Base-by-base conservation (phyloP, 495 filamentous ascomycete genomes). In the Trichoderma asperelloides region DNA sequence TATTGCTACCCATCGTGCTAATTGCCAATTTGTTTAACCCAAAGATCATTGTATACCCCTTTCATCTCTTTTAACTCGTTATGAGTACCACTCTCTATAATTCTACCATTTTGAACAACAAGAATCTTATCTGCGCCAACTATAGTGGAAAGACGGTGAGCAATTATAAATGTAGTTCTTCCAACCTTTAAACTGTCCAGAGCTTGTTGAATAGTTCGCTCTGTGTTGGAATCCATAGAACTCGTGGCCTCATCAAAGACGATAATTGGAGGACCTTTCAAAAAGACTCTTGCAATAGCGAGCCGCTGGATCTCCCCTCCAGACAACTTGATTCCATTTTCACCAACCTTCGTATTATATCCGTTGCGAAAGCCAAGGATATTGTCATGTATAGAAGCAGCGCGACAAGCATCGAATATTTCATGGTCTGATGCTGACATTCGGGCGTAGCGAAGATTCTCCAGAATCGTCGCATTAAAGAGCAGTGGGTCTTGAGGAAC, bases 271-370 rank as follows among this genome's bases (percentile, higher is more conserved):
- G 95, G 94, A 70, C 96, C 89, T 77, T 98, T 98, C 63, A 98
- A 81, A 67, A 98, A 96, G 16, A 95, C 96, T 47, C 95, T 88
- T 60, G 95, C 95, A 73, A 98, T 98, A 12, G 94, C 94, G 45
- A 98, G 92, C 40, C 95, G 90, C 76, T 98, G 95, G 77, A 96
- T 96, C 78, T 98, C 95, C 40, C 95, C 95, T 21, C 95, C 95
- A 63, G 91, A 96, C 11, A 98, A 85, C 11, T 93, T 88, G 12
- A 98, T 82, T 25, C 95, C 95, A 62, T 95, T 91, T 77, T 98
- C 95, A 69, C 95, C 95, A 30, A 98, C 95, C 76, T 90, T 93
- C 45, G 95, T 96, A 37, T 88, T 76, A 74, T 98, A 98, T 9
- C 88, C 87, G 71, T 98, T 95, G 0, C 94, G 94, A 81, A 98